phyloP scores from a whole-genome alignment of 768 basidiomycete genomes.

The Baorangia bicolor region DNA sequence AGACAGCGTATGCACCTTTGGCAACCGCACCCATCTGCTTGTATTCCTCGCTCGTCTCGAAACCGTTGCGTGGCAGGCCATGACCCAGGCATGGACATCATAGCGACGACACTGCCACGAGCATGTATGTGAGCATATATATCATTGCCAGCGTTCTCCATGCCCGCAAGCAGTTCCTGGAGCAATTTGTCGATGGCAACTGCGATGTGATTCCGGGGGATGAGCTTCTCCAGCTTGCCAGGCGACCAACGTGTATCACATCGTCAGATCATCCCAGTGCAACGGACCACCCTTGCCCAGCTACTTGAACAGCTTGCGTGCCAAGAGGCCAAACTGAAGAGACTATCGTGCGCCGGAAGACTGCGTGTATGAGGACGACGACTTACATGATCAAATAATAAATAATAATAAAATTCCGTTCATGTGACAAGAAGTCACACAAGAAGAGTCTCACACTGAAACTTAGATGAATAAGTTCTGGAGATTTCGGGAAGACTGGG shows the following conservation, averaged over 20 bases:
- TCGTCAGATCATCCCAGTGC: not conserved
- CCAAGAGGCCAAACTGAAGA: too few relatives aligned
- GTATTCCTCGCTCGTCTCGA: conserved; percentile 24
- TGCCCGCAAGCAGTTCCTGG: not conserved
- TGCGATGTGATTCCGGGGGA: not conserved
- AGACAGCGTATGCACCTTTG: conserved; percentile 47
- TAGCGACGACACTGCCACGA: not conserved
- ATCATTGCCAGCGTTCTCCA: conserved; percentile 1
- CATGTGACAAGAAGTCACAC: too few relatives aligned
- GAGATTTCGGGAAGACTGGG: too few relatives aligned
- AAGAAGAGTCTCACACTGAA: too few relatives aligned
- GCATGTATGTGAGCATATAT: conserved; percentile 6
- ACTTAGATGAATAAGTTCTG: too few relatives aligned
- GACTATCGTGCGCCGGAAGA: too few relatives aligned
- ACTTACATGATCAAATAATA: too few relatives aligned
- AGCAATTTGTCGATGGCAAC: not conserved
- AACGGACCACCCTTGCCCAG: conserved; percentile 1
- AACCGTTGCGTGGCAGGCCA: too few relatives aligned
- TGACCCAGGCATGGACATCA: not conserved
- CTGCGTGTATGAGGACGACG: too few relatives aligned
- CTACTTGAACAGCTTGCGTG: not conserved
- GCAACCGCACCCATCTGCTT: conserved; percentile 44
- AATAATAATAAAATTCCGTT: too few relatives aligned
- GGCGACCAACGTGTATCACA: not conserved
- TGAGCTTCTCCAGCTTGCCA: not conserved